Conservation (phyloP, 2,329 filamentous ascomycete genomes). For the Fusarium beomiforme region DNA sequence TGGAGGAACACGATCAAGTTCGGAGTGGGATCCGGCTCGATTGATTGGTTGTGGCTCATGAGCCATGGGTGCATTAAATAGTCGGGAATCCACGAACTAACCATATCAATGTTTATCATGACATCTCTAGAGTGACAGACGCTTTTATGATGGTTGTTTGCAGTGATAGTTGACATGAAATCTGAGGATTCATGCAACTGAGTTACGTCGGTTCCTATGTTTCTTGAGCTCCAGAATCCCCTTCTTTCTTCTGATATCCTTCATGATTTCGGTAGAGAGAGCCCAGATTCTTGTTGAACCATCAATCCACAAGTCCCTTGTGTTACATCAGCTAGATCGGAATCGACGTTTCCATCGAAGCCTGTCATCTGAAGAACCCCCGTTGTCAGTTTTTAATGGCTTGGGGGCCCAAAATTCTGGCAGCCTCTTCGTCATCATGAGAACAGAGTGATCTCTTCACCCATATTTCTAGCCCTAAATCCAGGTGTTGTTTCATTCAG, state of each 20-base stretch:
- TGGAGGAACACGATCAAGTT: neutral
- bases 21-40: neutral
- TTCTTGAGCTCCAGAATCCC: neutral
- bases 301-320: neutral
- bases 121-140: neutral
- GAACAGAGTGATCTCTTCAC: neutral
- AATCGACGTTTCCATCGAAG: neutral
- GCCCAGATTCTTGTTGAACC: no score
- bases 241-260: neutral
- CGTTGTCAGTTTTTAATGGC: neutral
- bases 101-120: neutral
- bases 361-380: neutral
- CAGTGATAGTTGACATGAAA: neutral
- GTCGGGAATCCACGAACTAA: neutral
- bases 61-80: neutral
- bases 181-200: neutral
- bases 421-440: conserved; percentile 10
- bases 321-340: neutral
- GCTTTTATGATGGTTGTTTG: no score
- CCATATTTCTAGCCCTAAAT: neutral
- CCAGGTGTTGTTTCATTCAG: neutral
- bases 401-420: neutral
- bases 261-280: no score
- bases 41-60: neutral
- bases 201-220: neutral